Evolutionary conservation across 495 filamentous ascomycete species (phyloP), one percentile per base, ranked within the genome.

Genomic region (Penicillium lividum): DNA sequence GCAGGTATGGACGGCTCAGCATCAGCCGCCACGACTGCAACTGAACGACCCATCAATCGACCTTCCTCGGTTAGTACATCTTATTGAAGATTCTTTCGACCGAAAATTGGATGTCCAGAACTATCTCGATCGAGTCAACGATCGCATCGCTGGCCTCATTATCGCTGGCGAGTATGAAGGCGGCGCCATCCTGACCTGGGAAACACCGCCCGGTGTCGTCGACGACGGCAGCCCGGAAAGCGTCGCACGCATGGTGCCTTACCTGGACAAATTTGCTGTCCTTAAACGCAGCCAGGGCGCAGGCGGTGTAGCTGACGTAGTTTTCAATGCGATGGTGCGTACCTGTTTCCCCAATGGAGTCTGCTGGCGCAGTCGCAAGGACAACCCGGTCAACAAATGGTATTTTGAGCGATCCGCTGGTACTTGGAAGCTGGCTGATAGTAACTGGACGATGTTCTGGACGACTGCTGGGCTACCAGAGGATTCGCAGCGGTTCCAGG

Each of bases 381-480:
- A 89, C 64, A 95, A 95, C 65, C 88, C 89, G 9, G 91, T 94
- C 1, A 95, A 95, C 58, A 95, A 93, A 67, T 95, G 91, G 91
- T 95, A 98, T 68, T 97, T 97, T 69, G 93, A 98, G 71, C 81
- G 93, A 42, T 89, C 89, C 7, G 79, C 82, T 54, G 93, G 93
- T 0, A 90, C 85, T 29, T 88, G 87, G 77, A 94, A 94, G 73
- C 70, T 98, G 33, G 79, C 82, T 1, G 85, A 80, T 25, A 88
- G 80, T 61, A 87, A 86, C 58, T 98, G 93, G 93, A 89, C 93
- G 4, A 97, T 97, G 93, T 97, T 98, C 56, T 98, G 93, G 93
- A 98, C 93, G 1, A 93, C 88, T 3, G 82, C 86, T 13, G 85
- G 81, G 13, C 73, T 85, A 50, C 67, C 73, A 28, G 72, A 74